Conservation (phyloP, 2,329 filamentous ascomycete species). For the Paraphoma chrysanthemicola region DNA sequence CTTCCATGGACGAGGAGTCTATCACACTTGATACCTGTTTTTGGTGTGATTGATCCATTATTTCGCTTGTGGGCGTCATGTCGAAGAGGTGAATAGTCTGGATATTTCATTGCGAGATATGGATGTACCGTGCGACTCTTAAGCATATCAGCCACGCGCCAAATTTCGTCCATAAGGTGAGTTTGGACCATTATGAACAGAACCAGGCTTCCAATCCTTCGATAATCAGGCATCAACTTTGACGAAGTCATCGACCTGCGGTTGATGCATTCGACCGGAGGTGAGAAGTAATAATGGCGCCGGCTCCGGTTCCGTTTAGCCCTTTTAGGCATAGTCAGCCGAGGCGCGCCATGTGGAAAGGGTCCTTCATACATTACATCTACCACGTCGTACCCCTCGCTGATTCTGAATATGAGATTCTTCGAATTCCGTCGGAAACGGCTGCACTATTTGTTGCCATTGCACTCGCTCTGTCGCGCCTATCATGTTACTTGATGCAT, state of each 20-base stretch:
- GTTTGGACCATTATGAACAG: too few relatives aligned
- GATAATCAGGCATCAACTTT: not conserved
- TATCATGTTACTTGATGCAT: not conserved
- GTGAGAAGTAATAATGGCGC: too few relatives aligned
- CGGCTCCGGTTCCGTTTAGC: too few relatives aligned
- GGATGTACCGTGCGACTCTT: not conserved
- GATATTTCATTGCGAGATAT: not conserved
- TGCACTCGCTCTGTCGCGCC: not conserved
- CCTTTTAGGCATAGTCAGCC: not conserved
- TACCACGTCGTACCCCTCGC: not conserved
- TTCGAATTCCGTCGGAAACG: constrained; percentile 5
- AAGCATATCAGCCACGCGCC: not conserved
- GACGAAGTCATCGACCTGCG: too few relatives aligned
- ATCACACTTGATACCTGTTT: not conserved
- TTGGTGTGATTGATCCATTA: not conserved
- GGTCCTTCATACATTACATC: not conserved
- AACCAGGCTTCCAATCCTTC: not conserved
- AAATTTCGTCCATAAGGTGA: not conserved
- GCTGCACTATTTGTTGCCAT: not conserved
- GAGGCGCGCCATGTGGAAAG: not conserved
- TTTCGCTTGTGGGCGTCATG: not conserved
- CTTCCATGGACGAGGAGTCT: constrained; percentile 1
- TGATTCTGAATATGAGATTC: not conserved
- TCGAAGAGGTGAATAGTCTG: not conserved
- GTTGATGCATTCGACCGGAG: not conserved